phyloP scores from a whole-genome alignment of 306 rosid species.

The Quercus robur region DNA sequence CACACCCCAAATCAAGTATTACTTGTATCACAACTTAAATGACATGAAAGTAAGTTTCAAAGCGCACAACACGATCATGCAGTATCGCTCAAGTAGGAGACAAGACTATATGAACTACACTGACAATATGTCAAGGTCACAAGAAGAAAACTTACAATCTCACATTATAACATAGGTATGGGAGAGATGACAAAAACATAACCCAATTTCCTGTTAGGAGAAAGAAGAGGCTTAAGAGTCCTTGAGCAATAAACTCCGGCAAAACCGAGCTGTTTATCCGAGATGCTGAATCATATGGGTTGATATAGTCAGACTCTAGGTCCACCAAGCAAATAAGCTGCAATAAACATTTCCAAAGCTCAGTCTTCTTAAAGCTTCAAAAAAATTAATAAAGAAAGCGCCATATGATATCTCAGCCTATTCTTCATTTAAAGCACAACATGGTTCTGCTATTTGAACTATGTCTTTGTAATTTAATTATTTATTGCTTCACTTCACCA shows the following conservation, averaged over 20 bases:
- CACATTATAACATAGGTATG: conserved; percentile 69
- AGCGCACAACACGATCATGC: neutral
- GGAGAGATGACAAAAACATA: conserved; percentile 59
- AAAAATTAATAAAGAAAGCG: neutral
- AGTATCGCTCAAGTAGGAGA: neutral
- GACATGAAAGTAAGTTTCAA: neutral
- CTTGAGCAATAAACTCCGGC: conserved; percentile 79
- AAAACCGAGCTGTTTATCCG: conserved; percentile 62
- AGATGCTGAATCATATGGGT: conserved; percentile 83
- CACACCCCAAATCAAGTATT: neutral
- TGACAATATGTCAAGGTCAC: conserved; percentile 3
- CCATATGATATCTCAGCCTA: neutral
- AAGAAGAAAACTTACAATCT: conserved; percentile 56
- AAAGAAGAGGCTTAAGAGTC: conserved; percentile 52
- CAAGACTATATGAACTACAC: neutral
- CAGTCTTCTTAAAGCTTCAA: neutral
- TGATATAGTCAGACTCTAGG: conserved; percentile 85
- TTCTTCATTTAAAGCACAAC: neutral
- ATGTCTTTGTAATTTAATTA: neutral
- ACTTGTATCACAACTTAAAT: neutral
- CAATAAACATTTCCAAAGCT: conserved; percentile 22
- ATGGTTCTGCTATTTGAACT: neutral
- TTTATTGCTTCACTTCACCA: neutral
- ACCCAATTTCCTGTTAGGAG: conserved; percentile 72
- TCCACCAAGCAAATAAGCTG: conserved; percentile 91